Percentiles rank a stretch among this genome's conserved stretches.
phyloP scores from a whole-genome alignment of 352 stramenopile genomes.

The Globisporangium alternatum region DNA sequence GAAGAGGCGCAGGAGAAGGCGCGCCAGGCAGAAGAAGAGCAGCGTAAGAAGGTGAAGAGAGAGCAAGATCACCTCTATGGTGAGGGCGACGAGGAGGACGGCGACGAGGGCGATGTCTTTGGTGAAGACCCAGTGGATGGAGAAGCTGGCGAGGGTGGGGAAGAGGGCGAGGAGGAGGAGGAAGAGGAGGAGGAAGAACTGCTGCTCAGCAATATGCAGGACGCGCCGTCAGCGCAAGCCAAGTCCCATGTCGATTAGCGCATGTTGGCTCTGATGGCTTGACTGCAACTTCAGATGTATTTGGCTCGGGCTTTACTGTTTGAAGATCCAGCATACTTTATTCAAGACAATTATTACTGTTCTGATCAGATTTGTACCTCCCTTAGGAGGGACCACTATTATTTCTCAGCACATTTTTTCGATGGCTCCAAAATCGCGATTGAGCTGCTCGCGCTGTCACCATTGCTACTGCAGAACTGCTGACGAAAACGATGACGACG shows the following conservation, averaged over 20 bases:
- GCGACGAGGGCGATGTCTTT: constrained; percentile 18
- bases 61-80: constrained; percentile 47
- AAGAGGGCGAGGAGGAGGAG: constrained; percentile 24
- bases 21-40: constrained; percentile 36
- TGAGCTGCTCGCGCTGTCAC: neutral
- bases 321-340: neutral
- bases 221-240: neutral
- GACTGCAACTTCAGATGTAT: neutral
- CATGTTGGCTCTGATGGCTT: neutral
- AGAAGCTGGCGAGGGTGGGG: constrained; percentile 17
- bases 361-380: neutral
- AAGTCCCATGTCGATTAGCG: constrained; percentile 11
- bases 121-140: constrained; percentile 15
- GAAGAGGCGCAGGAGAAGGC: constrained; percentile 34
- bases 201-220: constrained; percentile 2
- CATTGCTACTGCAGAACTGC: neutral
- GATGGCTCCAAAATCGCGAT: neutral
- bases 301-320: neutral
- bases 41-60: constrained; percentile 31
- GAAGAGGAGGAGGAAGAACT: constrained; percentile 22
- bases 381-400: neutral
- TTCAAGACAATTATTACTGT: neutral
- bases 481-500: constrained; percentile 11
- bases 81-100: constrained; percentile 24
- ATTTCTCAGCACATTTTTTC: too few relatives aligned